Evolutionary conservation across 345 rosid species (phyloP).

Genomic region (Rubroshorea leprosula): DNA sequence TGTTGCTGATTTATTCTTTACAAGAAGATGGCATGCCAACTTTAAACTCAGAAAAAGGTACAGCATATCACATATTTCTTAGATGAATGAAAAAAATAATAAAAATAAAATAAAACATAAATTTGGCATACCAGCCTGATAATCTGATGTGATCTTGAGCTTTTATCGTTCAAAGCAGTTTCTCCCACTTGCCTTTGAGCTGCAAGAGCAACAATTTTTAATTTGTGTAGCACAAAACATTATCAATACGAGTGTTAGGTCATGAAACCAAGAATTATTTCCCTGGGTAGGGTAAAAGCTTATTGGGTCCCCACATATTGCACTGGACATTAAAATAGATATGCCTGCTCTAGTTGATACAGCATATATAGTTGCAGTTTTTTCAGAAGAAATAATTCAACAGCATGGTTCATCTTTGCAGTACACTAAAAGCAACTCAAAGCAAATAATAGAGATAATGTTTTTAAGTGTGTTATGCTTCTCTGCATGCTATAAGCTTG

Average conservation of each 20-base stretch:
- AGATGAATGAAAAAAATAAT: too few species aligned
- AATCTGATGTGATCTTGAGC: conserved; percentile 98
- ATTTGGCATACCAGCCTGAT: conserved; percentile 69
- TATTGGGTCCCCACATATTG: not conserved
- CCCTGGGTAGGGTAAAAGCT: not conserved
- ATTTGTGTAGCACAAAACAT: conserved; percentile 6
- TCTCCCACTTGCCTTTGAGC: conserved; percentile 97
- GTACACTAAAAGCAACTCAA: not conserved
- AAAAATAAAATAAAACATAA: not conserved
- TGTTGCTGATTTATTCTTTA: too few species aligned
- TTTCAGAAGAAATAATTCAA: not conserved
- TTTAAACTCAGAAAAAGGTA: too few species aligned
- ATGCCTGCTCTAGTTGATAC: not conserved
- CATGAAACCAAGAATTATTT: not conserved
- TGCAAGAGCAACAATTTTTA: conserved; percentile 28
- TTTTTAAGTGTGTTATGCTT: not conserved
- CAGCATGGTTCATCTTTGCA: not conserved
- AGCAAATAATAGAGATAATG: not conserved
- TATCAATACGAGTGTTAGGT: not conserved
- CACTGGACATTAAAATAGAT: not conserved
- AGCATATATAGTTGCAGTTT: not conserved
- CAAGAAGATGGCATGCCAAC: too few species aligned
- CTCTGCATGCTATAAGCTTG: not conserved
- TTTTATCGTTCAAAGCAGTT: conserved; percentile 83
- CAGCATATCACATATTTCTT: too few species aligned